A percentile compares a stretch with the other conserved stretches of the same genome.
phyloP scores from a whole-genome alignment of 441 rosid genomes.

The Omphalea diandra region DNA sequence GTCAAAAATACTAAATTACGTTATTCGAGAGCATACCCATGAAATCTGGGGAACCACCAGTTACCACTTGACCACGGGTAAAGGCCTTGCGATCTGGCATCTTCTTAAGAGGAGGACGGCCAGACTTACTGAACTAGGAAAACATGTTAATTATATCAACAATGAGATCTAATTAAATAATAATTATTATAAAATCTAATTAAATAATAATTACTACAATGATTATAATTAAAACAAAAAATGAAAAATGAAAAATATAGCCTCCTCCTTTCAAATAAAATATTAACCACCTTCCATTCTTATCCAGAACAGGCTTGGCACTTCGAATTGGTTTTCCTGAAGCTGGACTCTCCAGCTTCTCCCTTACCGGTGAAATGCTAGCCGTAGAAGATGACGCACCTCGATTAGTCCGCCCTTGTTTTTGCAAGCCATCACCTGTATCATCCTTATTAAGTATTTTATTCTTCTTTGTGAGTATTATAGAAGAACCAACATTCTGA shows the following conservation, averaged over 20 bases:
- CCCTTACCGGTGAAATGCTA: conserved; percentile 40
- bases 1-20: not conserved
- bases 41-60: conserved; percentile 41
- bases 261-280: conserved; percentile 15
- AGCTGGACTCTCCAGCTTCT: conserved; percentile 45
- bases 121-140: conserved; percentile 49
- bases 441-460: conserved; percentile 39
- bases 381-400: conserved; percentile 38
- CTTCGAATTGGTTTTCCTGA: conserved; percentile 42
- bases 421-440: conserved; percentile 44
- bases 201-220: not conserved
- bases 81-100: conserved; percentile 48
- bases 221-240: not conserved
- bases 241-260: not conserved
- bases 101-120: conserved; percentile 61
- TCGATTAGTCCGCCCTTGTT: conserved; percentile 56
- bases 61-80: conserved; percentile 38
- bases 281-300: conserved; percentile 45
- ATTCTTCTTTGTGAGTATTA: conserved; percentile 37
- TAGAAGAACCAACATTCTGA: conserved; percentile 36
- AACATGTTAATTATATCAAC: conserved; percentile 17
- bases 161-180: conserved; percentile 1
- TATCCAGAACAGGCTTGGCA: conserved; percentile 42
- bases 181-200: conserved; percentile 5
- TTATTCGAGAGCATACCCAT: conserved; percentile 33